A percentile compares a stretch with the other conserved stretches of the same genome.
Conservation (phyloP, 1,284 basidiomycete species). For the Cryptococcus jaspeensis region DNA sequence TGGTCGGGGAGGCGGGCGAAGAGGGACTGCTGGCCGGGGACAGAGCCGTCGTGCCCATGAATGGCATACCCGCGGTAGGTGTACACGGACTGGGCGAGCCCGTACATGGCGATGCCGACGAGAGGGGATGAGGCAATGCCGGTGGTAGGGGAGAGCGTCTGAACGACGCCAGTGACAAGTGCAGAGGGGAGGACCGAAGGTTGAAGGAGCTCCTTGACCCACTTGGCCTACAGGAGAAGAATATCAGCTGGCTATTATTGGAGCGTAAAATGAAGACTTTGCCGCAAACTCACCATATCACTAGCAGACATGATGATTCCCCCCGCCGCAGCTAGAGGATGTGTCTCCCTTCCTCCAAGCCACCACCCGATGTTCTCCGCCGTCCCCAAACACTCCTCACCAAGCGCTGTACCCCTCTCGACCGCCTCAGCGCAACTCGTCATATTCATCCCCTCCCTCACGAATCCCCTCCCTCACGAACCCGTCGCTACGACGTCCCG, state of each 20-base stretch:
- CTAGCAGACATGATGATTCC: constrained; percentile 28
- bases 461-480: constrained; percentile 13
- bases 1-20: constrained; percentile 20
- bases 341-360: constrained; percentile 19
- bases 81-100: constrained; percentile 20
- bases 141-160: constrained; percentile 3
- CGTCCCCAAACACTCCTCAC: constrained; percentile 22
- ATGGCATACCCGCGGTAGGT: constrained; percentile 29
- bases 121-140: constrained; percentile 7
- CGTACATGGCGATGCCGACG: constrained; percentile 21
- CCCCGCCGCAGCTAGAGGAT: constrained; percentile 21
- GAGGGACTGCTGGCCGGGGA: constrained; percentile 27
- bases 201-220: constrained; percentile 35
- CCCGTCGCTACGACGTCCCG: constrained; percentile 18
- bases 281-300: constrained; percentile 35
- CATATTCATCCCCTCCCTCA: constrained; percentile 7
- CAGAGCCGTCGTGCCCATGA: constrained; percentile 24
- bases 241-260: neutral
- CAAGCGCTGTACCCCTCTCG: neutral
- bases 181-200: constrained; percentile 23
- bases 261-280: neutral
- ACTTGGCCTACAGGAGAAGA: constrained; percentile 8
- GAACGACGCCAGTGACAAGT: constrained; percentile 16
- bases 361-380: constrained; percentile 24
- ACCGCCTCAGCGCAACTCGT: neutral